These are phyloP conservation scores for Fusarium brevicatenulatum DNA, from an alignment of 2,329 filamentous ascomycete species.

Conservation along the genomic window DNA sequence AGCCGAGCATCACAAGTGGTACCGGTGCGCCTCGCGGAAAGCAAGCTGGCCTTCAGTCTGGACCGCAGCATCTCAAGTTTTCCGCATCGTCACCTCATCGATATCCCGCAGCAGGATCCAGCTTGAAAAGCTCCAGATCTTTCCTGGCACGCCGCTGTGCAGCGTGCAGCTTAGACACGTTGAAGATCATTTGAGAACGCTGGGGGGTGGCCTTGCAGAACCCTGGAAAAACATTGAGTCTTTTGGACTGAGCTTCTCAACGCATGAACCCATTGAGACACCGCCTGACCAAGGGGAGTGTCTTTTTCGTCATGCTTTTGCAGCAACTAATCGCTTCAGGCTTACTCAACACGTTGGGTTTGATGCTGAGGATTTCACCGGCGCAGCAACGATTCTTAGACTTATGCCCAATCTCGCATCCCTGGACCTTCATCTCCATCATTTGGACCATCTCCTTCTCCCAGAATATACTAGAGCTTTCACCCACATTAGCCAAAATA, in stretches of 20 bases:
- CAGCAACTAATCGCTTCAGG: no score
- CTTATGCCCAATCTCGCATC: neutral
- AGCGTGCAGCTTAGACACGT: neutral
- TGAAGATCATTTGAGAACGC: no score
- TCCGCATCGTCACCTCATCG: neutral
- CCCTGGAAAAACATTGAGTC: neutral
- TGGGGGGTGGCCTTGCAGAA: no score
- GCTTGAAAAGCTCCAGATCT: neutral
- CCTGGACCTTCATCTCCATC: neutral
- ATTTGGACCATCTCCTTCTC: no score
- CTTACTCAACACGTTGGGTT: no score
- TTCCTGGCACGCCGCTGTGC: neutral
- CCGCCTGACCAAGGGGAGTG: rapidly evolving
- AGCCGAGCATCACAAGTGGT: neutral
- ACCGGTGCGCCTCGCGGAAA: neutral
- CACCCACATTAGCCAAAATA: no score
- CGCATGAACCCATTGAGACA: no score
- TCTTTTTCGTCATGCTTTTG: no score
- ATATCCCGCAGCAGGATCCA: neutral
- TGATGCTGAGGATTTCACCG: no score
- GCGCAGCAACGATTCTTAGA: neutral
- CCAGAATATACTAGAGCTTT: no score
- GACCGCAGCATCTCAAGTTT: neutral
- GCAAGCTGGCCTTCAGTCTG: neutral
- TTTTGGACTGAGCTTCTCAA: neutral